A percentile compares a stretch with the other conserved stretches of the same genome.
Conservation (phyloP, 1,284 basidiomycete genomes). For the Vanrija humicola region DNA sequence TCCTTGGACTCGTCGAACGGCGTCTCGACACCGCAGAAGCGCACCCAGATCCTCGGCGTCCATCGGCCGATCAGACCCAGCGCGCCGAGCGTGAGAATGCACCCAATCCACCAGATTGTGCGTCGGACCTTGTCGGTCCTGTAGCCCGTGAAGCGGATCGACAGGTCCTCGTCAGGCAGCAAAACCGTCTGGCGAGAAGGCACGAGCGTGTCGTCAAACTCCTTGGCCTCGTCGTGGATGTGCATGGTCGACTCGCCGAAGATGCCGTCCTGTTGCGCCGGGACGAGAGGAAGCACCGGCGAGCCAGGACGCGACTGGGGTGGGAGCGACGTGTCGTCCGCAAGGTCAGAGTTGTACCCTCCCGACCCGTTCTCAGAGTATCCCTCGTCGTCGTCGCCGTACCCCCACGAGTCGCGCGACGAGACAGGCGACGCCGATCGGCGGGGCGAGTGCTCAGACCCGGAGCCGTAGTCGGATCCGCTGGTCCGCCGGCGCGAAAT, state of each 20-base stretch:
- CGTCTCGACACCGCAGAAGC: conserved; percentile 76
- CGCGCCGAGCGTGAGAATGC: conserved; percentile 67
- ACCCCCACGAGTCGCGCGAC: conserved; percentile 44
- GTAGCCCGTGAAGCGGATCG: conserved; percentile 87
- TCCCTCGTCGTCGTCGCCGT: conserved; percentile 29
- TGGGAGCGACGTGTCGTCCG: conserved; percentile 48
- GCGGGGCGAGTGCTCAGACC: conserved; percentile 16
- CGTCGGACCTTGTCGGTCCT: conserved; percentile 64
- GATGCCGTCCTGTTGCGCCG: conserved; percentile 40
- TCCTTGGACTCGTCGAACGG: conserved; percentile 70
- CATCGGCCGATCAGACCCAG: conserved; percentile 84
- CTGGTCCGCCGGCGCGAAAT: conserved; percentile 3
- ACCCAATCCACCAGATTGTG: conserved; percentile 68
- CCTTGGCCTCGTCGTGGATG: conserved; percentile 30
- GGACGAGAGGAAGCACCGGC: conserved; percentile 43
- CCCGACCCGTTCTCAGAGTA: conserved; percentile 34
- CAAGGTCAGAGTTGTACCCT: conserved; percentile 45
- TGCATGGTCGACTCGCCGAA: conserved; percentile 37
- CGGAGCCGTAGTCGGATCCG: conserved; percentile 10
- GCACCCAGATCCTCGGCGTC: conserved; percentile 87
- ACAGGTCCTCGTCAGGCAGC: conserved; percentile 85
- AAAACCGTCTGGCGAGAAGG: conserved; percentile 71
- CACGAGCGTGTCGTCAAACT: conserved; percentile 33
- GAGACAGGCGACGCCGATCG: conserved; percentile 23
- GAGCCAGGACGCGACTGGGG: conserved; percentile 46